These are phyloP conservation scores for Tuctoria greenei DNA, from an alignment of 176 grass and related monocot genomes.

Conservation along the genomic window DNA sequence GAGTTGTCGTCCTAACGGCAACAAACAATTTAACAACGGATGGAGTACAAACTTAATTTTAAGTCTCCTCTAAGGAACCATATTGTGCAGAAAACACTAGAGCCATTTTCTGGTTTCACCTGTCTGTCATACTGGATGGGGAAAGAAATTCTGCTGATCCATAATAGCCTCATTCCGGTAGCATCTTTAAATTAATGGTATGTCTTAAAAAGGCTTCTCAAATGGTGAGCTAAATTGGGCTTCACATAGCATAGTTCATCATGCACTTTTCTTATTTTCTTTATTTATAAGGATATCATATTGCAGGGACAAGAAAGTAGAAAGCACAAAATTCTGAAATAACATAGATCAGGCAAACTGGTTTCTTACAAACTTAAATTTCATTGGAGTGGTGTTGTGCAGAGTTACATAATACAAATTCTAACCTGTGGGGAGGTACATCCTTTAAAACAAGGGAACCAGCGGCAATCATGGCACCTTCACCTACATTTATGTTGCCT, in stretches of 20 bases:
- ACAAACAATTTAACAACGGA: no score
- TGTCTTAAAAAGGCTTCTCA: not conserved
- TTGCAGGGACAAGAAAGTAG: not conserved
- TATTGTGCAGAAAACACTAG: not conserved
- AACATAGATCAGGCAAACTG: not conserved
- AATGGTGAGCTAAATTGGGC: not conserved
- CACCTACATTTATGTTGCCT: slow-evolving; percentile 85
- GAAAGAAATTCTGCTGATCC: not conserved
- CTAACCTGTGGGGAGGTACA: slow-evolving; percentile 94
- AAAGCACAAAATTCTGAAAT: not conserved
- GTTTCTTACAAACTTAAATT: not conserved
- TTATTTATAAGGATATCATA: slow-evolving; percentile 2
- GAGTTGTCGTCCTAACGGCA: no score
- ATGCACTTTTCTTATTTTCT: not conserved
- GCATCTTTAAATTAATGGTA: not conserved
- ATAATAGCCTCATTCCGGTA: not conserved
- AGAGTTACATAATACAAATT: slow-evolving; percentile 4
- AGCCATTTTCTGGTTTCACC: not conserved
- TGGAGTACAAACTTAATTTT: not conserved
- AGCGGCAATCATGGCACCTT: slow-evolving; percentile 95
- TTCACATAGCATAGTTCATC: not conserved
- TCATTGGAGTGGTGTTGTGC: not conserved
- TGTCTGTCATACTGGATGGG: not conserved
- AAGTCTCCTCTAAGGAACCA: not conserved
- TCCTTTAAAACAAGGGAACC: slow-evolving; percentile 95